Conservation (phyloP, 169 alveolate species). For the Plasmodium malariae region DNA sequence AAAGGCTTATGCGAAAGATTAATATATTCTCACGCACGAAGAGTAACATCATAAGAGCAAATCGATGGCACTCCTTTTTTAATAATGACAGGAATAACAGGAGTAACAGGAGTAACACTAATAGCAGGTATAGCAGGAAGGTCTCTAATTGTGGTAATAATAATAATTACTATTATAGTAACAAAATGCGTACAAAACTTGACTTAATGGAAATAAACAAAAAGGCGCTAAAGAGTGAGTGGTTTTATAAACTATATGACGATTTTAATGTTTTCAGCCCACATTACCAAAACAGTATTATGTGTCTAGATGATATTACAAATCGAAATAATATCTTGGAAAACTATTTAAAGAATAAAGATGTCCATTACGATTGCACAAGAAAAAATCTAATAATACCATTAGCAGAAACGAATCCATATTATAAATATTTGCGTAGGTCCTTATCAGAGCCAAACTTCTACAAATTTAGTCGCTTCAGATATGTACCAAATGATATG, state of each 20-base stretch:
- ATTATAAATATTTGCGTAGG: constrained; percentile 64
- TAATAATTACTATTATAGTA: too few relatives aligned
- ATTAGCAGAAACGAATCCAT: constrained; percentile 33
- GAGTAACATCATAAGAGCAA: not conserved
- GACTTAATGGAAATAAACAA: too few relatives aligned
- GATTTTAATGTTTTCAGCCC: constrained; percentile 14
- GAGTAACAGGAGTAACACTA: too few relatives aligned
- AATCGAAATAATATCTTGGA: not conserved
- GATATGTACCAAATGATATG: constrained; percentile 11
- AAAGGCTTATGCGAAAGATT: constrained; percentile 12
- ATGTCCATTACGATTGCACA: not conserved
- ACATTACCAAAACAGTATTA: not conserved
- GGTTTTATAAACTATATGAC: not conserved
- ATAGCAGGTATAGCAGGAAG: too few relatives aligned
- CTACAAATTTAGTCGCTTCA: constrained; percentile 29
- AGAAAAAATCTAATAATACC: constrained; percentile 61
- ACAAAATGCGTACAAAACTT: too few relatives aligned
- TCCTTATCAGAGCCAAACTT: constrained; percentile 72
- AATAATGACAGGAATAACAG: not conserved
- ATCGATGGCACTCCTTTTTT: not conserved
- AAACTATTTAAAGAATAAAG: not conserved
- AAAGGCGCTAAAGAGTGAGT: too few relatives aligned
- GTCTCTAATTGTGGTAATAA: too few relatives aligned
- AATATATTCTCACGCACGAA: constrained; percentile 2
- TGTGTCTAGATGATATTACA: constrained; percentile 1